phyloP scores from a whole-genome alignment of 106 monocot species.

The Allium cepa region DNA sequence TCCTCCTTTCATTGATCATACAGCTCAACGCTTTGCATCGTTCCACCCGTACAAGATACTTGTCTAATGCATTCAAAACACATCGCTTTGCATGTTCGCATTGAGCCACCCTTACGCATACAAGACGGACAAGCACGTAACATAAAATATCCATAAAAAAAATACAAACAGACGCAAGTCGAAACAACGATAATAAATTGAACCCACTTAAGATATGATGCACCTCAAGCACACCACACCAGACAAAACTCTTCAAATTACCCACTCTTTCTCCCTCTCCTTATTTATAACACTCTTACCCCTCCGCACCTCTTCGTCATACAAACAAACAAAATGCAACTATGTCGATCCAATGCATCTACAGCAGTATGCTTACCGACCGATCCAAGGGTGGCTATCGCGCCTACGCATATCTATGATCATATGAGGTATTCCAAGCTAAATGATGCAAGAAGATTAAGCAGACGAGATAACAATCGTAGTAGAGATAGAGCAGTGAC shows the following conservation, averaged over 20 bases:
- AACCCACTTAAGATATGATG: too few species aligned
- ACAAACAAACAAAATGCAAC: not conserved
- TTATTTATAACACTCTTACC: not conserved
- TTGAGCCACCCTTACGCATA: too few species aligned
- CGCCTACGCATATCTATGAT: not conserved
- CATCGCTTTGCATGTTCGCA: too few species aligned
- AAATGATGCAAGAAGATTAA: slow-evolving; percentile 10
- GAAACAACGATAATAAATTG: too few species aligned
- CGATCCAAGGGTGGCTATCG: slow-evolving; percentile 27
- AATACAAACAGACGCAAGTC: too few species aligned
- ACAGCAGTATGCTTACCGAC: slow-evolving; percentile 58
- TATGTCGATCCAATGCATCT: slow-evolving; percentile 53
- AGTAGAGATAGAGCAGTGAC: slow-evolving; percentile 13
- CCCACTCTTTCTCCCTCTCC: not conserved
- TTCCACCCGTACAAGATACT: too few species aligned
- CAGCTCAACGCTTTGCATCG: too few species aligned
- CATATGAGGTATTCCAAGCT: not conserved
- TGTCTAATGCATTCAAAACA: too few species aligned
- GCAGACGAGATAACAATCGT: slow-evolving; percentile 16
- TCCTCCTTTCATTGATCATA: too few species aligned
- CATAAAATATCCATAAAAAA: too few species aligned
- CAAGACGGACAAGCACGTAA: too few species aligned
- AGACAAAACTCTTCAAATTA: not conserved
- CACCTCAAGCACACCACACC: slow-evolving; percentile 1
- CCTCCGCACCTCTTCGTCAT: not conserved